A percentile compares a stretch with the other conserved stretches of the same genome.
phyloP scores from a whole-genome alignment of 345 rosid species.

The Gynandropsis gynandra region DNA sequence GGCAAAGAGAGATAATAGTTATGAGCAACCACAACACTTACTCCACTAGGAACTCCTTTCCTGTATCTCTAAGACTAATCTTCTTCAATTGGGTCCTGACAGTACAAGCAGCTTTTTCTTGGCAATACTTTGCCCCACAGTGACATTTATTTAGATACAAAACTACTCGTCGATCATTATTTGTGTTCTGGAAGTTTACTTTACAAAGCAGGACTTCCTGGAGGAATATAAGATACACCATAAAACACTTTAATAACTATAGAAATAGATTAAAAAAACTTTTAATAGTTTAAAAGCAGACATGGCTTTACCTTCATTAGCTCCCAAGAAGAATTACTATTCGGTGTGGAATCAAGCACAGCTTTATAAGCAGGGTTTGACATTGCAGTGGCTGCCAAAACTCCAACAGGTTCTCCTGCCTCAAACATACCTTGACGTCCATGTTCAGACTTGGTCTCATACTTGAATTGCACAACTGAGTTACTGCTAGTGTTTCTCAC shows the following conservation, averaged over 20 bases:
- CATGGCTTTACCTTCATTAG: conserved; percentile 70
- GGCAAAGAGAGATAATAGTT: conserved; percentile 8
- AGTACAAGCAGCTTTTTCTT: conserved; percentile 57
- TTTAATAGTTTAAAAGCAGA: not conserved
- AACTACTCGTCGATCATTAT: conserved; percentile 61
- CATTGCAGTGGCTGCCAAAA: conserved; percentile 95
- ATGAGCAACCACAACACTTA: conserved; percentile 35
- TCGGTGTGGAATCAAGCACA: conserved; percentile 88
- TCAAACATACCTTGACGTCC: conserved; percentile 46
- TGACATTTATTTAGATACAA: conserved; percentile 59
- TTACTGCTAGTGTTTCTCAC: conserved; percentile 81
- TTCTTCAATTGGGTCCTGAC: conserved; percentile 73
- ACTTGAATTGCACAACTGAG: conserved; percentile 75
- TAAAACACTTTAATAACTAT: conserved; percentile 9
- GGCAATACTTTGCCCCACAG: conserved; percentile 75
- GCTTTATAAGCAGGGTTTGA: conserved; percentile 97
- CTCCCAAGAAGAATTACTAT: conserved; percentile 93
- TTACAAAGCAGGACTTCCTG: conserved; percentile 90
- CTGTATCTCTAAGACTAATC: conserved; percentile 68
- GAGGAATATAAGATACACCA: conserved; percentile 16
- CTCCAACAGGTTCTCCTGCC: conserved; percentile 98
- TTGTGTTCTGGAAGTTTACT: conserved; percentile 65
- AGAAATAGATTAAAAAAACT: conserved; percentile 8
- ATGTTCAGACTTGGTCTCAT: conserved; percentile 45
- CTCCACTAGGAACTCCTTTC: conserved; percentile 64